Base-by-base conservation (phyloP, 2,329 filamentous ascomycete genomes). In the Elsinoe perseae region DNA sequence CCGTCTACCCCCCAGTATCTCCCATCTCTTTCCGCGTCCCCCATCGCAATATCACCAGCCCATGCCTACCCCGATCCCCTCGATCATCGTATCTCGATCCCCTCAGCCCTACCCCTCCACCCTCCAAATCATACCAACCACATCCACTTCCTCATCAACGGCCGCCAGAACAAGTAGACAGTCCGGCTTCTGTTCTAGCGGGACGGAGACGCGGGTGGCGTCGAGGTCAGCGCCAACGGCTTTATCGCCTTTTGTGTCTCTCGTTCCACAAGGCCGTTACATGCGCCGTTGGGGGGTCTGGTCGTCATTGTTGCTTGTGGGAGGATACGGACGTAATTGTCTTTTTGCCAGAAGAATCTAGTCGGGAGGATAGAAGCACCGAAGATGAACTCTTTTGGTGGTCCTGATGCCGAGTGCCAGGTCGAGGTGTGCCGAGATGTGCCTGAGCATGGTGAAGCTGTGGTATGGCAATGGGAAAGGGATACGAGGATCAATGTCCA, bases 401-500 rank as follows among this genome's bases (percentile, higher is more conserved):
- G n/a, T n/a, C n/a, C n/a, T n/a, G n/a, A n/a, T n/a, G n/a, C n/a
- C n/a, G n/a, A n/a, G n/a, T n/a, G n/a, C n/a, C n/a, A n/a, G n/a
- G n/a, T n/a, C n/a, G n/a, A n/a, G n/a, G n/a, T n/a, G n/a, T n/a
- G n/a, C n/a, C n/a, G n/a, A n/a, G n/a, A n/a, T n/a, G n/a, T n/a
- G n/a, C n/a, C n/a, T n/a, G n/a, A n/a, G n/a, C n/a, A n/a, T n/a
- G n/a, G n/a, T n/a, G n/a, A n/a, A n/a, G n/a, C n/a, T n/a, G n/a
- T n/a, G n/a, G n/a, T n/a, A n/a, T n/a, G n/a, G n/a, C 28, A 30
- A 42, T 42, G 42, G n/a, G 42, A 48, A 27, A 48, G 43, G 43
- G 23, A 25, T 48, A 30, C 20, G 16, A 25, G 20, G 25, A 48
- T n/a, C n/a, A 6, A 10, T 9, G 14, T 48, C 14, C 20, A 27